Conservation (phyloP, 176 grass and related monocot species). For the Oryza rufipogon region DNA sequence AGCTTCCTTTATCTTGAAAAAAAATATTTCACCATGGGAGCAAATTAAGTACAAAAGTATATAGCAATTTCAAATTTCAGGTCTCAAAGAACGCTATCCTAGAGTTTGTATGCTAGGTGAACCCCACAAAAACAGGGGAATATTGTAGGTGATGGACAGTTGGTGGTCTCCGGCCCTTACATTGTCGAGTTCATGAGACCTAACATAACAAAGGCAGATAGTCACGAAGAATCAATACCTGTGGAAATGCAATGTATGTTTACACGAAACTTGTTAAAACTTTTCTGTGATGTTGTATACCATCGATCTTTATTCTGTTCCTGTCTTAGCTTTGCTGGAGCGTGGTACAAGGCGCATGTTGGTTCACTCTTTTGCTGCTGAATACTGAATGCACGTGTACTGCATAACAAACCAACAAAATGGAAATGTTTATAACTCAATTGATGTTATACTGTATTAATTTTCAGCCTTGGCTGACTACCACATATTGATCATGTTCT, state of each 20-base stretch:
- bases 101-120: background rate
- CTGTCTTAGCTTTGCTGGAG: background rate
- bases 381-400: too few relatives aligned
- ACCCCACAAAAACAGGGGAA: background rate
- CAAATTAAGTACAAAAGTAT: background rate
- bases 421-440: background rate
- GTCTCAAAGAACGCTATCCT: background rate
- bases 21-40: too few relatives aligned
- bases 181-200: background rate
- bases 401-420: background rate
- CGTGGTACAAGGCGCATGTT: too few relatives aligned
- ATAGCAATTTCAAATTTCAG: background rate
- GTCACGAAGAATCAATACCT: background rate
- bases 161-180: background rate
- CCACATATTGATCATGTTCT: background rate
- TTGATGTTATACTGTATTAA: background rate
- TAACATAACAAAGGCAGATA: background rate
- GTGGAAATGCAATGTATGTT: background rate
- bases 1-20: too few relatives aligned
- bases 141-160: background rate
- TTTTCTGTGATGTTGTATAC: background rate
- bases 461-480: background rate
- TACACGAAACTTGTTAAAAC: background rate
- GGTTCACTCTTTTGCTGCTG: too few relatives aligned
- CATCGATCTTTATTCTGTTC: background rate